These are phyloP conservation scores for Phialophora expanda DNA, from an alignment of 2,329 filamentous ascomycete species.

Conservation along the genomic window DNA sequence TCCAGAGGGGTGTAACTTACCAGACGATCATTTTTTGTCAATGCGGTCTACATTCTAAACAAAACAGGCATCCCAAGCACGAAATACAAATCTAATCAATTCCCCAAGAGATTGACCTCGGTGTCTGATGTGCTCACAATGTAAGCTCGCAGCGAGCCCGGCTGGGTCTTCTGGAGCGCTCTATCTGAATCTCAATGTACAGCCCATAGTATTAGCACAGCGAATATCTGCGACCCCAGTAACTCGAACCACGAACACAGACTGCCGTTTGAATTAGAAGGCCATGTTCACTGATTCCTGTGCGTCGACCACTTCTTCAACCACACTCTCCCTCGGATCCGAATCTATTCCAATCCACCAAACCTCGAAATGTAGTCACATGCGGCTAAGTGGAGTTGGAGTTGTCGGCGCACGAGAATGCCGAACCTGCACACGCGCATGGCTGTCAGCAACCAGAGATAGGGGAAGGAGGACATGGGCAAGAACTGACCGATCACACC, in stretches of 20 bases:
- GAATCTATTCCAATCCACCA: background rate
- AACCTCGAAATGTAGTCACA: background rate
- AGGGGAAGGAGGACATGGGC: background rate
- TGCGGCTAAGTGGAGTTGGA: constrained; percentile 22
- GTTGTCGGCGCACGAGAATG: constrained; percentile 42
- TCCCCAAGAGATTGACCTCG: too few species aligned
- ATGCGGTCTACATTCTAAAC: too few species aligned
- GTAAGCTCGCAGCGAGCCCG: too few species aligned
- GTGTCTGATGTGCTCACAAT: too few species aligned
- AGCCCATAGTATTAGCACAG: background rate
- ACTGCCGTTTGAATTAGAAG: too few species aligned
- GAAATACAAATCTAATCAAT: background rate
- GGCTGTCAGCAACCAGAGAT: background rate
- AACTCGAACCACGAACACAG: background rate
- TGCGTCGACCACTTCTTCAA: background rate
- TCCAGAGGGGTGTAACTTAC: background rate
- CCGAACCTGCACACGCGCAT: constrained; percentile 32
- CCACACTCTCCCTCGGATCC: background rate
- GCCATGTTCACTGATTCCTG: background rate
- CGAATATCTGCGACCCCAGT: background rate
- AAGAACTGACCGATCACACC: constrained; percentile 37
- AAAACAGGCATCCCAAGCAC: background rate
- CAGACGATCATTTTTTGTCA: background rate
- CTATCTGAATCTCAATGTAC: background rate
- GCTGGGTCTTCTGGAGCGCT: too few species aligned